Evolutionary conservation across 2,329 filamentous ascomycete genomes (phyloP).

Genomic region (Colletotrichum tropicale): DNA sequence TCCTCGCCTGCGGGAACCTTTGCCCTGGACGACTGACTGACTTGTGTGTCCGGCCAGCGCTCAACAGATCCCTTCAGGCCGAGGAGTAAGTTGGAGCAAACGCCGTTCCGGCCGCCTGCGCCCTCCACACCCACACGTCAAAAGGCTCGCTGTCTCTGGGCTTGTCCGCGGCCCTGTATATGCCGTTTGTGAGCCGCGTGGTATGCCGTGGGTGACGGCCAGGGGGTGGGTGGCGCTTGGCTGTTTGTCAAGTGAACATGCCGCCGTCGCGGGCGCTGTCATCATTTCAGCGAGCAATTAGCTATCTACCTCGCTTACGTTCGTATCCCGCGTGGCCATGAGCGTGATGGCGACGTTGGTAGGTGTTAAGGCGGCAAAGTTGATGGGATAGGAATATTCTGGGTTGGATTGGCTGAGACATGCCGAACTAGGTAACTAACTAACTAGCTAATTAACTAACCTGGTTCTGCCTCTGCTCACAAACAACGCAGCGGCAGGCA

Average conservation of each 20-base stretch:
- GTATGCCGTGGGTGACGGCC: neutral
- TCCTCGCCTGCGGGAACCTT: neutral
- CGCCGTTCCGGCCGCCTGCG: no score
- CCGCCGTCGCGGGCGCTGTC: neutral
- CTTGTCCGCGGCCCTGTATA: no score
- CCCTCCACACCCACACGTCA: neutral
- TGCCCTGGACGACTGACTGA: neutral
- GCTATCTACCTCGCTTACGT: neutral
- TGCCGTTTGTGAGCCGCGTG: no score
- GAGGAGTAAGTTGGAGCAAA: no score
- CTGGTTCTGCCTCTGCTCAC: no score
- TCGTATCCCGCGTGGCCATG: no score
- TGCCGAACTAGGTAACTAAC: neutral
- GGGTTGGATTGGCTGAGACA: neutral
- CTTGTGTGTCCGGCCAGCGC: neutral
- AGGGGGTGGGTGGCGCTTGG: neutral
- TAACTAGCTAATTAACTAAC: no score
- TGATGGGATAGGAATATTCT: neutral
- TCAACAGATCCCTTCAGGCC: neutral
- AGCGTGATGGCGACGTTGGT: no score
- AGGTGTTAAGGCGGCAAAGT: no score
- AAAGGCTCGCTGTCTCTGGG: neutral
- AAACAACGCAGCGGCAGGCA: neutral
- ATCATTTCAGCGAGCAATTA: neutral
- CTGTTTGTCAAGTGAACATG: neutral